Base-by-base conservation (phyloP, 140 eudicot species). In the Ambrosia hybrid region DNA sequence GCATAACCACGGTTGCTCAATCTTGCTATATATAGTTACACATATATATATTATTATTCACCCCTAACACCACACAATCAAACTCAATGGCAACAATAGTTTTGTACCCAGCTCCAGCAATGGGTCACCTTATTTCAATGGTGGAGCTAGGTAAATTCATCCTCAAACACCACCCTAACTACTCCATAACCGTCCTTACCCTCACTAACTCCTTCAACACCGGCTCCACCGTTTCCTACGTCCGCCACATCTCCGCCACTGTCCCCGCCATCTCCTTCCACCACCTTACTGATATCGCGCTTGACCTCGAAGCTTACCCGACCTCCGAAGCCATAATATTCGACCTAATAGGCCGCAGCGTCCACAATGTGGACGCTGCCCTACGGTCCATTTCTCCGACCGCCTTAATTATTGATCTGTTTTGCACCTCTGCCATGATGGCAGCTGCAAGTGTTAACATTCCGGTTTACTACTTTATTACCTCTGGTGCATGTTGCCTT, bases 111-210 rank as follows among this genome's bases (percentile, higher is more conserved):
- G 51, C 81, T 36, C 83, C 85, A 2, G 85, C 60, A 0, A 79
- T 84, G 57, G 87, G 92, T 62, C 92, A 83, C 65, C 72, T 87
- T 5, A 67, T 84, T 9, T 74, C 86, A 26, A 86, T 83, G 91
- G 91, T 86, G 45, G 91, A 86, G 74, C 76, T 86, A 3, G 90
- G 90, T 7, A 85, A 85, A 56, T 71, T 76, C 21, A 76, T 85
- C 73, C 16, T 58, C 46, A 33, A 67, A 37, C 87, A 82, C 76
- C 77, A 74, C 43, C 82, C 87, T 57, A 73, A 78, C 3, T 73
- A 46, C 76, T 79, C 83, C 4, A 70, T 80, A 65, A 49, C 37
- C 69, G 69, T 85, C 58, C 85, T 85, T 69, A 60, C 76, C n/a
- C 81, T 83, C 57, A 56, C 53, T 53, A 76, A 82, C 2, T 72